Evolutionary conservation across 2,329 filamentous ascomycete genomes (phyloP).

Genomic region (Beauveria medogensis): DNA sequence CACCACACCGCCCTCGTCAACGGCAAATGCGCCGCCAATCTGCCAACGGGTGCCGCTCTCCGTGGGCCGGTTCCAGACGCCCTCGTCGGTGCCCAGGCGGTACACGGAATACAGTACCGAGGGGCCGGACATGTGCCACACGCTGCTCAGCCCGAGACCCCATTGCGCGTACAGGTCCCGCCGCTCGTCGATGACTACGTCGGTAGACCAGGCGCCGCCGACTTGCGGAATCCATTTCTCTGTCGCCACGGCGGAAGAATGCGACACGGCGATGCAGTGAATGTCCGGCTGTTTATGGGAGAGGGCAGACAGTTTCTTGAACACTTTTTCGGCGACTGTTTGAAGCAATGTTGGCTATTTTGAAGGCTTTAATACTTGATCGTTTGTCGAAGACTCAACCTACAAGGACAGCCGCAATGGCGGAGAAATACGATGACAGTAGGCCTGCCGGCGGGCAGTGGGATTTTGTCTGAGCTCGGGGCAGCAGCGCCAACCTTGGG

Average conservation of each 20-base stretch:
- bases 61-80: conserved; percentile 57
- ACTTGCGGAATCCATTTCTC: conserved; percentile 49
- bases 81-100: conserved; percentile 50
- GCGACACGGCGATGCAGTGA: conserved; percentile 55
- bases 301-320: conserved; percentile 43
- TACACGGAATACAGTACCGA: conserved; percentile 47
- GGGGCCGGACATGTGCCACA: conserved; percentile 56
- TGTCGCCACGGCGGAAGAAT: conserved; percentile 45
- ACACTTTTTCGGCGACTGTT: conserved; percentile 61
- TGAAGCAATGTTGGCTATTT: background rate
- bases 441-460: conserved; percentile 45
- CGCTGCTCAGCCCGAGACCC: conserved; percentile 54
- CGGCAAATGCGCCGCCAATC: conserved; percentile 55
- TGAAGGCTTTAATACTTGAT: background rate
- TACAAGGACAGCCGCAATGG: conserved; percentile 69
- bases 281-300: conserved; percentile 42
- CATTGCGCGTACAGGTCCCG: conserved; percentile 55
- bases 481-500: conserved; percentile 48
- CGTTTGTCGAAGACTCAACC: conserved; percentile 15
- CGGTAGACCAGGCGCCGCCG: conserved; percentile 48
- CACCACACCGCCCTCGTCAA: conserved; percentile 24
- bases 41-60: conserved; percentile 64
- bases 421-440: conserved; percentile 60
- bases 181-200: conserved; percentile 52
- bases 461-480: conserved; percentile 44